Evolutionary conservation across 202 grass and related monocot species (phyloP).

Genomic region (Setaria viridis): DNA sequence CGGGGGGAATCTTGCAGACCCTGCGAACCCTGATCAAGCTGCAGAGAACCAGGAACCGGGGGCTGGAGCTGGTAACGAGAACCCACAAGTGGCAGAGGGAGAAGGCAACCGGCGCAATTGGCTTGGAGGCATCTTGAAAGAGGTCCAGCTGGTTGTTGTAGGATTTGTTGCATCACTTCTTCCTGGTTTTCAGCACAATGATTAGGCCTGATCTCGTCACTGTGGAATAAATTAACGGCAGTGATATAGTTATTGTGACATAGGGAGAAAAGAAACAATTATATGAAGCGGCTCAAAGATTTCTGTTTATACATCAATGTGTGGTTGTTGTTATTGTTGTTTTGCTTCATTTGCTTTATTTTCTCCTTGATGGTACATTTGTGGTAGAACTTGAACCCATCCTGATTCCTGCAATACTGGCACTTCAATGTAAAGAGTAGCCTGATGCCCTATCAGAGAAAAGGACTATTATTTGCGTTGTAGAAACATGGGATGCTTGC

Average conservation of each 20-base stretch:
- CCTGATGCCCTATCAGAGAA: background rate
- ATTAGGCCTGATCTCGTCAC: slow-evolving; percentile 52
- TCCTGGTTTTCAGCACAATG: slow-evolving; percentile 90
- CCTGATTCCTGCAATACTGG: background rate
- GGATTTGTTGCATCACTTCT: slow-evolving; percentile 94
- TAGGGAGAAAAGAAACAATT: slow-evolving; percentile 18
- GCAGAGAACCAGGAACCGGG: slow-evolving; percentile 71
- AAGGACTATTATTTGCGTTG: background rate
- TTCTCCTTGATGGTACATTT: background rate
- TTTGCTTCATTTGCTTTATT: slow-evolving; percentile 11
- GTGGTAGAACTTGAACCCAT: background rate
- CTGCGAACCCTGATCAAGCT: slow-evolving; percentile 62
- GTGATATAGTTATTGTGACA: slow-evolving; percentile 44
- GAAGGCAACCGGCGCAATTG: slow-evolving; percentile 65
- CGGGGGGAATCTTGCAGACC: slow-evolving; percentile 60
- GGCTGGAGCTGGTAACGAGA: slow-evolving; percentile 60
- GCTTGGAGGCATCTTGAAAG: slow-evolving; percentile 74
- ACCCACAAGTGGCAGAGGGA: slow-evolving; percentile 52
- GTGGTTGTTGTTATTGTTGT: background rate
- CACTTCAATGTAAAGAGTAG: background rate
- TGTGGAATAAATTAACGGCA: slow-evolving; percentile 13
- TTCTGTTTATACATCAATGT: slow-evolving; percentile 5
- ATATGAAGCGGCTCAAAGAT: slow-evolving; percentile 6
- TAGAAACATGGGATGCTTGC: background rate
- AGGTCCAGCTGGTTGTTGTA: slow-evolving; percentile 85